Conservation (phyloP, 75 land plant genomes). For the Cupressus sempervirens region DNA sequence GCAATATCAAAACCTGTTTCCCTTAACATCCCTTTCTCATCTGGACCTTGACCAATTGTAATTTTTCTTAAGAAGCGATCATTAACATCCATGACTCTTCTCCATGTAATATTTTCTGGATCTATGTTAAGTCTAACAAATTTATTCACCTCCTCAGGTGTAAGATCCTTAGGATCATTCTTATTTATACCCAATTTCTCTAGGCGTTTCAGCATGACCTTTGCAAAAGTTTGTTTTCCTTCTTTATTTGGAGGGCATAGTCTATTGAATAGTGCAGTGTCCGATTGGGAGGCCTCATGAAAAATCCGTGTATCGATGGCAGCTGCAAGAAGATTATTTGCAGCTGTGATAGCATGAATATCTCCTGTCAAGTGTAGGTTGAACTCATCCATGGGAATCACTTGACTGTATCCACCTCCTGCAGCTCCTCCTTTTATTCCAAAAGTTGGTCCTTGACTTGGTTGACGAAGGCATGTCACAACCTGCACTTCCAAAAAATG, state of each 20-base stretch:
- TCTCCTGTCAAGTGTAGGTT: conserved; percentile 96
- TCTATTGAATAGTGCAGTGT: conserved; percentile 86
- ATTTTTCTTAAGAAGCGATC: conserved; percentile 94
- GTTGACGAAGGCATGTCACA: conserved; percentile 93
- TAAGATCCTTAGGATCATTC: conserved; percentile 71
- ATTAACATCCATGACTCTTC: conserved; percentile 97
- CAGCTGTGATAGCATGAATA: conserved; percentile 97
- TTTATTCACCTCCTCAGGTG: conserved; percentile 64
- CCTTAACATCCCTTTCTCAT: conserved; percentile 88
- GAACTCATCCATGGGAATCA: conserved; percentile 99
- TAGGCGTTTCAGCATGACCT: conserved; percentile 77
- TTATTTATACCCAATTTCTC: conserved; percentile 82
- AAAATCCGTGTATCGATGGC: conserved; percentile 92
- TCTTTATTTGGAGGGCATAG: conserved; percentile 92
- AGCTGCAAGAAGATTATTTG: conserved; percentile 95
- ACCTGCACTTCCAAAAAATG: conserved; percentile 41
- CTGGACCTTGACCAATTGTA: conserved; percentile 87
- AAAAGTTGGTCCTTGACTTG: conserved; percentile 99
- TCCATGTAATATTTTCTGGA: conserved; percentile 85
- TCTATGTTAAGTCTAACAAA: conserved; percentile 89
- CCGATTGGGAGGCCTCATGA: conserved; percentile 87
- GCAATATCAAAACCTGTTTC: conserved; percentile 98
- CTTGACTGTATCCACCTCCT: conserved; percentile 98
- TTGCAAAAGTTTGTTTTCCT: conserved; percentile 64
- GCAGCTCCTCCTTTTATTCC: conserved; percentile 99